These are phyloP conservation scores for Coemansia sp. DNA, from an alignment of 192 early-diverging fungal genomes.

Conservation along the genomic window DNA sequence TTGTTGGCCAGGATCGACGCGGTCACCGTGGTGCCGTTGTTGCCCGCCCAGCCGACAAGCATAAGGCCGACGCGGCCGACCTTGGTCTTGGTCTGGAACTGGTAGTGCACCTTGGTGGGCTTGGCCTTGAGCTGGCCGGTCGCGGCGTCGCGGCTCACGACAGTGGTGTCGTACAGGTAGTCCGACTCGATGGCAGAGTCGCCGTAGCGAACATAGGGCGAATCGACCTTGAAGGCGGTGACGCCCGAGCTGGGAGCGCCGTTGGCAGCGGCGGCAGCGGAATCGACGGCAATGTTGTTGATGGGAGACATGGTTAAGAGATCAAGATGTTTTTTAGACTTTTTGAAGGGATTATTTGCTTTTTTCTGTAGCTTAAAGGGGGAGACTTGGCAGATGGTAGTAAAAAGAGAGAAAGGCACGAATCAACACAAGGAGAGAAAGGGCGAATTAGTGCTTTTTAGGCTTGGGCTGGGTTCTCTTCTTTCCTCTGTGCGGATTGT, in stretches of 20 bases:
- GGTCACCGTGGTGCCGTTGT: slow-evolving; percentile 98
- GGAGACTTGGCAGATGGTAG: slow-evolving; percentile 9
- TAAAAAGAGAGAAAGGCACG: slow-evolving; percentile 22
- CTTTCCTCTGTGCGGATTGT: slow-evolving; percentile 77
- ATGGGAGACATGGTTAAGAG: slow-evolving; percentile 34
- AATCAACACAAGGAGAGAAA: slow-evolving; percentile 33
- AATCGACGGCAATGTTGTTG: slow-evolving; percentile 29
- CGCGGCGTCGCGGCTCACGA: slow-evolving; percentile 66
- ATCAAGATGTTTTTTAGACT: not conserved
- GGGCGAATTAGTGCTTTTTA: slow-evolving; percentile 53
- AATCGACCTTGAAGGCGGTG: slow-evolving; percentile 78
- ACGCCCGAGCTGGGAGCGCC: slow-evolving; percentile 26
- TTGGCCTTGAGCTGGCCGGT: slow-evolving; percentile 67
- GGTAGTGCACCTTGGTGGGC: slow-evolving; percentile 84
- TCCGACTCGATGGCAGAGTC: slow-evolving; percentile 73
- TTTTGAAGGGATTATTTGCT: slow-evolving; percentile 22
- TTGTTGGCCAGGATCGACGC: slow-evolving; percentile 96
- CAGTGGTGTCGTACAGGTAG: slow-evolving; percentile 88
- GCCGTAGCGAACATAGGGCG: slow-evolving; percentile 86
- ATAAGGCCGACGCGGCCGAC: slow-evolving; percentile 79
- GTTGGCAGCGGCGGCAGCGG: slow-evolving; percentile 26
- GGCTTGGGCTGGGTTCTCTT: slow-evolving; percentile 69
- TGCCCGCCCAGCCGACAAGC: slow-evolving; percentile 99
- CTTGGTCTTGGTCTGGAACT: slow-evolving; percentile 80
- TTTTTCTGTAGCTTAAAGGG: slow-evolving; percentile 2